phyloP scores from a whole-genome alignment of 805 yeast genomes.

The Saccharomycopsis lassenensis region DNA sequence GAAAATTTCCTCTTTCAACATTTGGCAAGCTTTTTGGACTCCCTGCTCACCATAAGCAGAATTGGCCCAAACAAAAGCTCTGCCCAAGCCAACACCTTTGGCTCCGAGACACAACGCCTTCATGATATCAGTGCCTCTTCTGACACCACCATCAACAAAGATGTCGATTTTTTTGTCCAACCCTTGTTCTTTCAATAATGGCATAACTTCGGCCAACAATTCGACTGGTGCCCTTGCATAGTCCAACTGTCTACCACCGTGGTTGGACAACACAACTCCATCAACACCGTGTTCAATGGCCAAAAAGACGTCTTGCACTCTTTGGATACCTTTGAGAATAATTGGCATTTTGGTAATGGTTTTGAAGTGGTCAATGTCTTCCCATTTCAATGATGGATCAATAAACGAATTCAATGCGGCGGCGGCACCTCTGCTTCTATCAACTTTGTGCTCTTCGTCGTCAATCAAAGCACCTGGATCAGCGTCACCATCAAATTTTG shows the following conservation, averaged over 20 bases:
- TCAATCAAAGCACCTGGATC: slow-evolving; percentile 25
- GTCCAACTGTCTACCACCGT: slow-evolving; percentile 67
- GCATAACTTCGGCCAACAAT: slow-evolving; percentile 44
- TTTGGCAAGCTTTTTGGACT: slow-evolving; percentile 50
- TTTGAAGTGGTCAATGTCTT: slow-evolving; percentile 23
- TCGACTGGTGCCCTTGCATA: slow-evolving; percentile 51
- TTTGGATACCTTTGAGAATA: slow-evolving; percentile 53
- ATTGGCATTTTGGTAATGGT: slow-evolving; percentile 33
- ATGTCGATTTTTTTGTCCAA: slow-evolving; percentile 46
- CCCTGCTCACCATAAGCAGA: slow-evolving; percentile 75
- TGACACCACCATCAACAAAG: slow-evolving; percentile 66
- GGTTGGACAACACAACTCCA: slow-evolving; percentile 61
- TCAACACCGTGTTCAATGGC: slow-evolving; percentile 50
- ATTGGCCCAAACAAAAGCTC: slow-evolving; percentile 70
- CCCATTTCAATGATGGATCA: slow-evolving; percentile 26
- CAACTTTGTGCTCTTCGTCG: slow-evolving; percentile 35
- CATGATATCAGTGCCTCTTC: slow-evolving; percentile 67
- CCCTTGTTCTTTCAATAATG: slow-evolving; percentile 30
- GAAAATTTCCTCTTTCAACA: slow-evolving; percentile 48
- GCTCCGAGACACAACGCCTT: slow-evolving; percentile 75
- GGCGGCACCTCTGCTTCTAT: slow-evolving; percentile 64
- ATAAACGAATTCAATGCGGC: slow-evolving; percentile 12
- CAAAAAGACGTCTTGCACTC: slow-evolving; percentile 50
- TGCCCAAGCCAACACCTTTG: slow-evolving; percentile 61
- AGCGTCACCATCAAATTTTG: slow-evolving; percentile 19